Percentiles rank a stretch among this genome's conserved stretches.
Conservation (phyloP, 2,329 filamentous ascomycete genomes). For the Kalmusia sp. region DNA sequence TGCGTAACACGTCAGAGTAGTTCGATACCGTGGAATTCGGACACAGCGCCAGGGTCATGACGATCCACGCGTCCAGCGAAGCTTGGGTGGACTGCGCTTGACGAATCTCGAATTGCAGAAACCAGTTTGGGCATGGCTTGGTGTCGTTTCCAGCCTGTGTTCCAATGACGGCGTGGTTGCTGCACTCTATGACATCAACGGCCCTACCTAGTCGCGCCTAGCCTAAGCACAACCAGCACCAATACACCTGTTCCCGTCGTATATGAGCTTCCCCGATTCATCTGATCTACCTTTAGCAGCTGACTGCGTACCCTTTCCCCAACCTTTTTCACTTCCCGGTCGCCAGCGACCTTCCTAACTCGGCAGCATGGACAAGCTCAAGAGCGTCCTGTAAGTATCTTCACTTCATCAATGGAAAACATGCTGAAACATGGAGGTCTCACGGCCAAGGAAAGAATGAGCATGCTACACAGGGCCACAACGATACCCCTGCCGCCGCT, state of each 20-base stretch:
- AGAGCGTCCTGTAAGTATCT: constrained; percentile 50
- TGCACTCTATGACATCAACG: constrained; percentile 21
- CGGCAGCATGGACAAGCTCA: constrained; percentile 53
- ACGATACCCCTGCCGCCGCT: constrained; percentile 21
- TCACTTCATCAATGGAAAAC: not conserved
- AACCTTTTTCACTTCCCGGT: not conserved
- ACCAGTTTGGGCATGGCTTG: not conserved
- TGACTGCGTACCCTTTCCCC: not conserved
- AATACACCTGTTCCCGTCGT: not conserved
- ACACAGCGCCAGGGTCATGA: constrained; percentile 1
- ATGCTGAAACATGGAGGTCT: constrained; percentile 23
- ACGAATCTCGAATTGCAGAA: not conserved
- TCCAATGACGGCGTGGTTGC: no score
- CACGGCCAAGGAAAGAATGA: constrained; percentile 42
- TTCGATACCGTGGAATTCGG: not conserved
- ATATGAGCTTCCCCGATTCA: constrained; percentile 2
- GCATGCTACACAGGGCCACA: constrained; percentile 27
- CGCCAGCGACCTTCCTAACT: not conserved
- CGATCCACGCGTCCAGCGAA: constrained; percentile 9
- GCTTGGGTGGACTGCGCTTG: not conserved
- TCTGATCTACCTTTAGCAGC: not conserved
- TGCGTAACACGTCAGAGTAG: not conserved
- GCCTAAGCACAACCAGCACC: not conserved
- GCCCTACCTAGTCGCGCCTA: not conserved
- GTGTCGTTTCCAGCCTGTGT: not conserved